Percentiles rank a stretch among this genome's conserved stretches.
phyloP scores from a whole-genome alignment of 73 alveolate species.

The Stentor coeruleus region DNA sequence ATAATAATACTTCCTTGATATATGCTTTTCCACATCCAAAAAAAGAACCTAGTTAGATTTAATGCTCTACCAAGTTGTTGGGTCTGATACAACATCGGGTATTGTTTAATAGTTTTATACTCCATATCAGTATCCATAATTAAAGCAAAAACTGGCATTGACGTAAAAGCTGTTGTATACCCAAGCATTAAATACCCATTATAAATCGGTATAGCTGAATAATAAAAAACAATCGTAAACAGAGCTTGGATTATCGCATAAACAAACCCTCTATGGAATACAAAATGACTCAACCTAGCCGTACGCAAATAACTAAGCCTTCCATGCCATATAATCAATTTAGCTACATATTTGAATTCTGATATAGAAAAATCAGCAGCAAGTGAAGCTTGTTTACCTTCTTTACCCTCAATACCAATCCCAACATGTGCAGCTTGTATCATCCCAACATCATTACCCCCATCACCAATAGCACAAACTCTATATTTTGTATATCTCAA shows the following conservation, averaged over 20 bases:
- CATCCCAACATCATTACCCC: constrained; percentile 98
- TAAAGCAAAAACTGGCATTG: constrained; percentile 87
- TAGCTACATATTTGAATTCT: constrained; percentile 68
- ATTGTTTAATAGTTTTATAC: constrained; percentile 64
- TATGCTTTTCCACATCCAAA: constrained; percentile 86
- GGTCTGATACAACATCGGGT: constrained; percentile 85
- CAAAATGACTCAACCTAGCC: constrained; percentile 54
- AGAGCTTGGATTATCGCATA: constrained; percentile 80
- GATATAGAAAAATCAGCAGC: constrained; percentile 79
- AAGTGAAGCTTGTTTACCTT: constrained; percentile 88
- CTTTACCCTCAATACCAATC: constrained; percentile 91
- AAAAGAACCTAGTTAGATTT: constrained; percentile 69
- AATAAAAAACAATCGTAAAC: constrained; percentile 80
- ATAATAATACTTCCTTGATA: constrained; percentile 84
- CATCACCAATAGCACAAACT: constrained; percentile 94
- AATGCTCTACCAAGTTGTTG: constrained; percentile 82
- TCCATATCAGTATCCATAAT: constrained; percentile 84
- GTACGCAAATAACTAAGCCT: constrained; percentile 83
- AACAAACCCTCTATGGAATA: constrained; percentile 89
- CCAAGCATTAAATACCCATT: constrained; percentile 95
- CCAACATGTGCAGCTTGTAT: constrained; percentile 87
- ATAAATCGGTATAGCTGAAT: constrained; percentile 90
- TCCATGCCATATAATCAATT: constrained; percentile 94
- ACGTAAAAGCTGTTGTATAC: constrained; percentile 89
- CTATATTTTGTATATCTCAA: constrained; percentile 61